Percentiles rank a stretch among this genome's conserved stretches.
phyloP scores from a whole-genome alignment of 768 basidiomycete genomes.

The Panus rudis region DNA sequence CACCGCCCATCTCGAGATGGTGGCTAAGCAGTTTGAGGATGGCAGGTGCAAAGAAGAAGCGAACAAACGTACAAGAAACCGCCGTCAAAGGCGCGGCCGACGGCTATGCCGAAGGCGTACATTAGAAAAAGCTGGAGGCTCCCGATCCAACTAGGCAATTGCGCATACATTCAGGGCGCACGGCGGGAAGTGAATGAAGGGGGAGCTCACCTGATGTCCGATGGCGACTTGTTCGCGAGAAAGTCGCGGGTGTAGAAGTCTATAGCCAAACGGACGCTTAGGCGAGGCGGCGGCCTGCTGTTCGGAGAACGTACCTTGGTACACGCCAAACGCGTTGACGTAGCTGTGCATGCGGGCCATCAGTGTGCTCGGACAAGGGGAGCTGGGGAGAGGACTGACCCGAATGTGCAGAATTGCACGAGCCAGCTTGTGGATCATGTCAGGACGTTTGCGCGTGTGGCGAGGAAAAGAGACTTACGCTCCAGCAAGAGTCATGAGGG shows the following conservation, averaged over 20 bases:
- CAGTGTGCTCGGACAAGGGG: not conserved
- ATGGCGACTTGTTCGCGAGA: conserved; percentile 12
- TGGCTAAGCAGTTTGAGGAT: conserved; percentile 5
- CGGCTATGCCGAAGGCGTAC: conserved; percentile 15
- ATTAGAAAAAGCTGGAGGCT: conserved; percentile 20
- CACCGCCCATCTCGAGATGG: conserved; percentile 14
- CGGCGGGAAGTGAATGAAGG: not conserved
- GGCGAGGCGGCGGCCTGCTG: no score
- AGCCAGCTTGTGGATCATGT: conserved; percentile 11
- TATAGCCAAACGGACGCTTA: no score
- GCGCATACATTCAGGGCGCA: not conserved
- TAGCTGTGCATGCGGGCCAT: conserved; percentile 8
- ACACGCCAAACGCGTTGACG: conserved; percentile 23
- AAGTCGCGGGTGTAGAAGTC: conserved; percentile 14
- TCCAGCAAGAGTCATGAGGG: conserved; percentile 18
- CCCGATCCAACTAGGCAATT: conserved; percentile 20
- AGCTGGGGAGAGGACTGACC: conserved; percentile 7
- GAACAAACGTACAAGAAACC: conserved; percentile 26
- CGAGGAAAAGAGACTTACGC: conserved; percentile 14
- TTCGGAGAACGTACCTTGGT: conserved; percentile 11
- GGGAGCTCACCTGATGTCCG: conserved; percentile 13
- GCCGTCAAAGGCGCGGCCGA: conserved; percentile 19
- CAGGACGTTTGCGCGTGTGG: no score
- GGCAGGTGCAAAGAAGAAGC: not conserved
- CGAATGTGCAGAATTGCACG: conserved; percentile 18